phyloP scores from a whole-genome alignment of 2,329 filamentous ascomycete species.

The Sporothrix sp. region DNA sequence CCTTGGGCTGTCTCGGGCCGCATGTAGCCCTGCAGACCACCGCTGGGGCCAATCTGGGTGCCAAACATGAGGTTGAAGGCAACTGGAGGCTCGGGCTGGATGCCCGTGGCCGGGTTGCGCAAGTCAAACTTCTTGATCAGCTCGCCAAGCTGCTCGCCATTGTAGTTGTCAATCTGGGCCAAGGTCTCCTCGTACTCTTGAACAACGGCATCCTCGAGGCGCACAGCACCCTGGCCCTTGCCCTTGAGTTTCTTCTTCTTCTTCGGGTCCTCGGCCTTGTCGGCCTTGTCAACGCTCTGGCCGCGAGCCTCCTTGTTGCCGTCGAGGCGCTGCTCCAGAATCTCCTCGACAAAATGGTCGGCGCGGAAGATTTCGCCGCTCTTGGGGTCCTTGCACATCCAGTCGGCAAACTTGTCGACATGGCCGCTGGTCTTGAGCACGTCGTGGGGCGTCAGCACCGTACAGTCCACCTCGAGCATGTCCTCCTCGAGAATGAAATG shows the following conservation, averaged over 20 bases:
- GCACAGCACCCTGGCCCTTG: slow-evolving; percentile 67
- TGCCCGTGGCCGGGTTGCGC: slow-evolving; percentile 72
- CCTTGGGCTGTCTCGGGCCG: slow-evolving; percentile 95
- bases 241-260: slow-evolving; percentile 85
- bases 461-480: slow-evolving; percentile 93
- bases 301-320: slow-evolving; percentile 89
- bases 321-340: slow-evolving; percentile 77
- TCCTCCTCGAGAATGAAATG: slow-evolving; percentile 90
- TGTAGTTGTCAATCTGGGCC: slow-evolving; percentile 91
- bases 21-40: slow-evolving; percentile 75
- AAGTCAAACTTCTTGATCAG: slow-evolving; percentile 89
- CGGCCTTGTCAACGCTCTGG: slow-evolving; percentile 54
- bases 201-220: slow-evolving; percentile 76
- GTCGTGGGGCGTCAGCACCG: slow-evolving; percentile 83
- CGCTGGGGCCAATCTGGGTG: slow-evolving; percentile 81
- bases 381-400: slow-evolving; percentile 99
- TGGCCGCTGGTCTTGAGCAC: slow-evolving; percentile 94
- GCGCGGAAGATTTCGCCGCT: slow-evolving; percentile 93
- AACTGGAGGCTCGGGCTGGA: slow-evolving; percentile 68
- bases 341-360: slow-evolving; percentile 92
- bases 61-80: slow-evolving; percentile 99
- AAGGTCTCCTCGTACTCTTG: slow-evolving; percentile 86
- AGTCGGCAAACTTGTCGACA: slow-evolving; percentile 96
- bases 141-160: slow-evolving; percentile 72
- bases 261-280: slow-evolving; percentile 33